Evolutionary conservation across 257 asterid species (phyloP), one percentile per base, ranked within the genome.

Genomic region (Jaltomata sinuosa): DNA sequence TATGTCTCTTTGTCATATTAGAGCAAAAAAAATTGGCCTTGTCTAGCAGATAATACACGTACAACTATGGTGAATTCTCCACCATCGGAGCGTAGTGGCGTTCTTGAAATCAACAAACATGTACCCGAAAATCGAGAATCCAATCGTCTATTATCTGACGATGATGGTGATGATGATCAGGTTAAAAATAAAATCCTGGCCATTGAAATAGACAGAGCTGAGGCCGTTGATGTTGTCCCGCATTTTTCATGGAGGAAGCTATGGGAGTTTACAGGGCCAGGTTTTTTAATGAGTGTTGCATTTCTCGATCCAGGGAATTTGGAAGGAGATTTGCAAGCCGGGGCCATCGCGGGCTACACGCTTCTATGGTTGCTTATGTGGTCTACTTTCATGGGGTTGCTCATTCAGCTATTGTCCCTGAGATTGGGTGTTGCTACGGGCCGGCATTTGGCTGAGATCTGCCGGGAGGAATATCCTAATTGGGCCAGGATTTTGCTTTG

Each of bases 241-340:
- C 92, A 96, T 1, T 93, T 93, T 72, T 92, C 97, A 0, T 93
- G 95, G 97, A 89, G 84, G 80, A 92, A 92, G 90, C 89, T 93
- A 21, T 93, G 94, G 96, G 89, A 89, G 88, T 93, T 93, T 87
- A 91, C 94, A 15, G 97, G 97, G 4, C 97, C 97, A 2, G 97
- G 97, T 0, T 92, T 92, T 57, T 86, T 93, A 16, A 93, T 93
- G 97, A 93, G 97, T 89, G 90, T 92, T 7, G 97, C 97, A 29
- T 93, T 93, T 85, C 94, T 93, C 5, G 95, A 93, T 89, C 97
- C 97, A 18, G 95, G 97, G 1, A 93, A 92, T 34, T 78, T 93
- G 87, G 97, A 93, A 78, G 97, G 97, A 5, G 97, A 93, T 87
- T 90, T 93, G 2, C 95, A 92, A 83, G 89, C 97, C 1, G 97